phyloP scores from a whole-genome alignment of 2,329 filamentous ascomycete species.

The Endoconidiophora polonica region DNA sequence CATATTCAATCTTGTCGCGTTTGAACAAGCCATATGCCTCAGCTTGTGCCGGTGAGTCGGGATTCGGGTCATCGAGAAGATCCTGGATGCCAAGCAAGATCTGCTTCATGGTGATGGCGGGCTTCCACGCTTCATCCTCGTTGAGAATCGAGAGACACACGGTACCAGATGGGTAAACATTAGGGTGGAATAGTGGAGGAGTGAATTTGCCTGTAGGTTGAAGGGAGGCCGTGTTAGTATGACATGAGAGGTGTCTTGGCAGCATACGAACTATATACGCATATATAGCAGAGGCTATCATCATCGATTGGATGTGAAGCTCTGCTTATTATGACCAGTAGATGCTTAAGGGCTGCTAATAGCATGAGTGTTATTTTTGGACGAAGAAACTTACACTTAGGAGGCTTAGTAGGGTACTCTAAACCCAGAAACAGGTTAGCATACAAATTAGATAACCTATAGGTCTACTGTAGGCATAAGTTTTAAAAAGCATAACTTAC shows the following conservation, averaged over 20 bases:
- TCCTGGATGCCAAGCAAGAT: constrained; percentile 94
- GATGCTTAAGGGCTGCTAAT: too few species aligned
- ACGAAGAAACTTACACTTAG: constrained; percentile 62
- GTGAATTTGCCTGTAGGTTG: constrained; percentile 67
- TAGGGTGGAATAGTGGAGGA: constrained; percentile 91
- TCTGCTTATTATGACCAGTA: too few species aligned
- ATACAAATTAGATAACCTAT: neutral
- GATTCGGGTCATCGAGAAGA: constrained; percentile 88
- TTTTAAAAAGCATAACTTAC: constrained; percentile 32
- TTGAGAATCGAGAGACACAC: constrained; percentile 95
- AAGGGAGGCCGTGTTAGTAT: constrained; percentile 2
- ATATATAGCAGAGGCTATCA: too few species aligned
- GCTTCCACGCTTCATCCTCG: constrained; percentile 97
- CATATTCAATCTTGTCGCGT: constrained; percentile 73
- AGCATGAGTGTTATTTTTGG: too few species aligned
- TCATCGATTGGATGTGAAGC: neutral
- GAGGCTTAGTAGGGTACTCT: constrained; percentile 98
- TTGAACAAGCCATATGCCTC: constrained; percentile 97
- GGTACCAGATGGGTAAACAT: constrained; percentile 95
- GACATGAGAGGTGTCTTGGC: neutral
- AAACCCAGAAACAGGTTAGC: constrained; percentile 13
- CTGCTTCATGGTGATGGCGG: constrained; percentile 95
- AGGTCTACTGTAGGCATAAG: neutral
- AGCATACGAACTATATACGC: neutral
- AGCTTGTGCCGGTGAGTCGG: constrained; percentile 88